Base-by-base conservation (phyloP, 2,329 filamentous ascomycete genomes). In the Verticillium zaregamsianum region DNA sequence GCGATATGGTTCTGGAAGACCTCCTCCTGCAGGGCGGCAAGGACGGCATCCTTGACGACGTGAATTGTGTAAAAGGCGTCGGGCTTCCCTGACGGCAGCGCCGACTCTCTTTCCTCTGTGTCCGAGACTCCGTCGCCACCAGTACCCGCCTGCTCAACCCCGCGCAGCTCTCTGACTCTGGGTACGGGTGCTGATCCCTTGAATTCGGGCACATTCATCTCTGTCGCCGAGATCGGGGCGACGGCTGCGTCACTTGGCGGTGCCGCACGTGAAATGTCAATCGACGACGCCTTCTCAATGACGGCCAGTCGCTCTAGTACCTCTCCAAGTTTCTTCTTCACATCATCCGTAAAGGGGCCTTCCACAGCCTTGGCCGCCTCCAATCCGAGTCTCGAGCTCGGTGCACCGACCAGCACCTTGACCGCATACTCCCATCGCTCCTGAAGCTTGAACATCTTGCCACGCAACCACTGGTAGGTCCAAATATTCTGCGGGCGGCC, bases 401-500 rank as follows among this genome's bases (percentile, higher is more conserved):
- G 60, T 23, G 63, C 61, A 40, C 64, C 59, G 31, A 64, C 56
- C 1, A 65, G 59, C 57, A 65, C 32, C 45, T 62, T 64, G 17
- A 64, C n/a, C 9, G 64, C 64, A 12, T 65, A 54, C 2, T 64
- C 64, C 64, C 64, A 64, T 6, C 62, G 55, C 0, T 63, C 59
- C 6, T 63, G 64, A 12, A 65, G 11, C 61, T 63, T 62, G n/a
- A 66, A 63, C 64, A 66, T 65, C 23, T 65, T 65, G 3, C 61
- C 64, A 2, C 64, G 23, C 15, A 59, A 60, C 63, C 64, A 66
- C 25, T 65, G 61, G 7, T 66, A 66, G 1, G 57, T 62, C 45
- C 65, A 56, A 4, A 66, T 58, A 15, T 66, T 66, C 0, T 56
- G 39, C 12, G 59, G 60, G 4, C 62, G 63, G 20, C 59, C 61